Base-by-base conservation (phyloP, 345 rosid genomes). In the Streptanthus diversifolius region DNA sequence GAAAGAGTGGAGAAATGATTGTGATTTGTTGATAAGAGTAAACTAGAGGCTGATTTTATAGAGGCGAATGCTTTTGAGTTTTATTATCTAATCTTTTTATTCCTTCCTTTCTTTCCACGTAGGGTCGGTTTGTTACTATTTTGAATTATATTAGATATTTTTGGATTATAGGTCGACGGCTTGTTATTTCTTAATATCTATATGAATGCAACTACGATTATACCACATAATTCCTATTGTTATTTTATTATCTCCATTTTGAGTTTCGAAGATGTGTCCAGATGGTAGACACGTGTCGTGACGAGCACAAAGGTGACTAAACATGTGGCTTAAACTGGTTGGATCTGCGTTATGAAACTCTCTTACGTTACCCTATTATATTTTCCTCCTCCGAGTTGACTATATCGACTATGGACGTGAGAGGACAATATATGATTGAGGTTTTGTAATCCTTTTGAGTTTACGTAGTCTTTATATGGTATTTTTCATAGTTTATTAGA, bases 101-200 rank as follows among this genome's bases (percentile, higher is more conserved):
- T 15, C 36, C 32, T 56, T 57, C 47, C 14, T 66, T 66, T 48
- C 14, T 36, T 58, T 59, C 62, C 73, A 75, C 68, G 73, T 67
- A 49, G 63, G 41, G 69, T 67, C 53, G 36, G 4, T 27, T 2
- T 59, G 27, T 2, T 27, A 43, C 17, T 5, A 36, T 36, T 36
- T 58, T 48, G 5, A 44, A 33, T 44, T 6, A 29, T 71, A 7
- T 0, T 18, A 72, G 39, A 72, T 73, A 65, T 65, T 41, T 56
- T 47, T 12, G n/a, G 45, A 5, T 5, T 63, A 57, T n/a, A 66
- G 13, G 78, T 74, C 78, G 78, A 73, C 77, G 14, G 78, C 66
- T 18, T 30, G 11, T 47, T 57, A n/a, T n/a, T n/a, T n/a, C n/a
- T n/a, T n/a, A n/a, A n/a, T n/a, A n/a, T n/a, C n/a, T n/a, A n/a